These are phyloP conservation scores for Kodamaea nitidulidarum DNA, from an alignment of 805 yeast genomes.

Conservation along the genomic window DNA sequence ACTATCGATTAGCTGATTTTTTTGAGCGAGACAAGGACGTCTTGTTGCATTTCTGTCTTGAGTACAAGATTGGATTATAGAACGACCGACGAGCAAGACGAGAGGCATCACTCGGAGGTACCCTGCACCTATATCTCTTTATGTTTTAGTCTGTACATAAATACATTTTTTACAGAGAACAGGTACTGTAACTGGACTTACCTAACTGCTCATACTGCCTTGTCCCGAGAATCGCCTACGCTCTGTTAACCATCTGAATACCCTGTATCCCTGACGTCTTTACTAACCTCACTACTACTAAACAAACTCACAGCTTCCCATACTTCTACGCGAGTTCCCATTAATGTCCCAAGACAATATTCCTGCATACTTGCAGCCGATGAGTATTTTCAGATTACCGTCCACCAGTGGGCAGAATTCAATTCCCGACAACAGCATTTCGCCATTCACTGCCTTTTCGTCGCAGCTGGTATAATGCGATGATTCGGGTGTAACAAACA, in stretches of 20 bases:
- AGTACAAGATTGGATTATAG: constrained; percentile 4
- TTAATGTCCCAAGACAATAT: constrained; percentile 67
- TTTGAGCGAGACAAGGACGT: constrained; percentile 4
- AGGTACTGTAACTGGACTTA: too few species aligned
- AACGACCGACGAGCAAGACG: constrained; percentile 1
- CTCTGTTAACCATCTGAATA: too few species aligned
- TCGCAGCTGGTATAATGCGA: constrained; percentile 23
- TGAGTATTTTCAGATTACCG: constrained; percentile 21
- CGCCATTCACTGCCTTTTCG: constrained; percentile 37
- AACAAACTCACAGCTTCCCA: constrained; percentile 48
- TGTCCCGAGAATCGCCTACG: too few species aligned
- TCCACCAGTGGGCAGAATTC: constrained; percentile 20
- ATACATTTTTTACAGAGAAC: constrained; percentile 2
- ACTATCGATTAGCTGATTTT: constrained; percentile 1
- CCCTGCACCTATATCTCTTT: constrained; percentile 5
- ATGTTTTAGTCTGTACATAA: constrained; percentile 4
- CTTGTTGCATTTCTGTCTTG: constrained; percentile 5
- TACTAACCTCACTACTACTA: neutral
- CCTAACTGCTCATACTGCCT: too few species aligned
- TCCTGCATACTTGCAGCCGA: constrained; percentile 55
- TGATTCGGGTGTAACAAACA: constrained; percentile 9
- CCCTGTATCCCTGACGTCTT: too few species aligned
- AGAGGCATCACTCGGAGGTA: constrained; percentile 2
- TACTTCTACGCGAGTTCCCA: constrained; percentile 57
- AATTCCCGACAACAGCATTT: constrained; percentile 40